Evolutionary conservation across 2,329 filamentous ascomycete species (phyloP), one percentile per base, ranked within the genome.

Genomic region (Aspergillus viridinutans): DNA sequence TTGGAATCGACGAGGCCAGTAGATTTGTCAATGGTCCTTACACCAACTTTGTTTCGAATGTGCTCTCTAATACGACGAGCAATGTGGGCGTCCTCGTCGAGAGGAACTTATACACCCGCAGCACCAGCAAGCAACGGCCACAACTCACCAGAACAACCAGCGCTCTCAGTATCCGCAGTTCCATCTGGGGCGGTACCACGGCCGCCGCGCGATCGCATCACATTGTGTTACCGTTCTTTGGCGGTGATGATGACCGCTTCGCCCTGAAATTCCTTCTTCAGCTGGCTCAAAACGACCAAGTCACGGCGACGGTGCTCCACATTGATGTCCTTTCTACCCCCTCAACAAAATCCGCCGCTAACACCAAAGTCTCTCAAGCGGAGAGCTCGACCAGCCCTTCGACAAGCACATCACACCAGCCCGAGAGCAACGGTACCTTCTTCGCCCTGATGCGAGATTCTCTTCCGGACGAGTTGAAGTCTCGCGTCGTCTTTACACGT

Each of bases 201-300:
- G 85, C 88, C 0, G 80, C 86, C 4, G 78, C 80, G 66, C 87
- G 86, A 59, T 86, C 85, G 38, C 91, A 96, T 69, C 91, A 93
- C 69, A 82, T 97, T 62, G 92, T 96, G 70, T 80, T 96, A 54
- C 89, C 92, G 0, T 97, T 91, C 74, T 87, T 96, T 58, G 92
- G 93, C 20, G 90, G 90, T 8, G 77, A 80, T 1, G 94, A 99
- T 68, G 93, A 97, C 67, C 83, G 85, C 7, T 84, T 88, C 4
- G 92, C 92, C 0, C 80, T 97, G 0, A 81, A 87, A 1, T 84
- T 97, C 25, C 88, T 93, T 3, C 80, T 97, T 3, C 93, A 97
- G 68, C 81, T 99, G 0, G 90, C 88, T 0, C 86, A 88, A 70
- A 94, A 92, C 66, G 82, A 85, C 3, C 84, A 89, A 47, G 85